Conservation (phyloP, 805 yeast species). For the Yueomyces sinensis region DNA sequence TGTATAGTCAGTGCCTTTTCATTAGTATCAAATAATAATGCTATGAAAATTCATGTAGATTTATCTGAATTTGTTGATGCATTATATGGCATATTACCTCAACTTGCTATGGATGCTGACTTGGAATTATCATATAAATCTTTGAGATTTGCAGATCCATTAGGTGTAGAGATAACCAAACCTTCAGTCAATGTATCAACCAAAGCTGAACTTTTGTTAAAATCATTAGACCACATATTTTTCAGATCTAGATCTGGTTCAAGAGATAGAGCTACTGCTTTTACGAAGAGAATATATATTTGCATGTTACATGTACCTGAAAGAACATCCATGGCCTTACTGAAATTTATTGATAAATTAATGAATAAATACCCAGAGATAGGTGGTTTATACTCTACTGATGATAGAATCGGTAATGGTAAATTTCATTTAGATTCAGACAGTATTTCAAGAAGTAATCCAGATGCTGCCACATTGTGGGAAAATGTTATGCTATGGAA, state of each 20-base stretch:
- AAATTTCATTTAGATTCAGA: slow-evolving; percentile 50
- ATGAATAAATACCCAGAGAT: slow-evolving; percentile 58
- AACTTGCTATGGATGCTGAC: slow-evolving; percentile 65
- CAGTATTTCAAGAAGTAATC: slow-evolving; percentile 62
- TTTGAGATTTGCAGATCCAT: slow-evolving; percentile 68
- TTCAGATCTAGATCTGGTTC: slow-evolving; percentile 63
- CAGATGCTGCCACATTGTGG: slow-evolving; percentile 86
- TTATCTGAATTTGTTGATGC: slow-evolving; percentile 67
- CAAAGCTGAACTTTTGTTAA: slow-evolving; percentile 69
- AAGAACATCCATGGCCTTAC: slow-evolving; percentile 64
- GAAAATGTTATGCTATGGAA: slow-evolving; percentile 66
- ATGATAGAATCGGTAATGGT: slow-evolving; percentile 80
- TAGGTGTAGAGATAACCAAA: slow-evolving; percentile 32
- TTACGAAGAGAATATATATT: slow-evolving; percentile 67
- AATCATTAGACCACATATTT: slow-evolving; percentile 69
- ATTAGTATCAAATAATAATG: slow-evolving; percentile 59
- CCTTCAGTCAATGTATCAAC: slow-evolving; percentile 81
- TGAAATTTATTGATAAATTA: slow-evolving; percentile 69
- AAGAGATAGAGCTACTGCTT: slow-evolving; percentile 57
- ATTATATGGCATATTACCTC: slow-evolving; percentile 55
- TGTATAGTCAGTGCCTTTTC: slow-evolving; percentile 88
- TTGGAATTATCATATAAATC: slow-evolving; percentile 77
- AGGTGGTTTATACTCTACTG: slow-evolving; percentile 70
- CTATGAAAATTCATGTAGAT: slow-evolving; percentile 66
- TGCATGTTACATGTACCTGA: slow-evolving; percentile 70